A percentile compares a stretch with the other conserved stretches of the same genome.
Evolutionary conservation across 352 stramenopile genomes (phyloP).

Genomic region (Globisporangium okanoganense): DNA sequence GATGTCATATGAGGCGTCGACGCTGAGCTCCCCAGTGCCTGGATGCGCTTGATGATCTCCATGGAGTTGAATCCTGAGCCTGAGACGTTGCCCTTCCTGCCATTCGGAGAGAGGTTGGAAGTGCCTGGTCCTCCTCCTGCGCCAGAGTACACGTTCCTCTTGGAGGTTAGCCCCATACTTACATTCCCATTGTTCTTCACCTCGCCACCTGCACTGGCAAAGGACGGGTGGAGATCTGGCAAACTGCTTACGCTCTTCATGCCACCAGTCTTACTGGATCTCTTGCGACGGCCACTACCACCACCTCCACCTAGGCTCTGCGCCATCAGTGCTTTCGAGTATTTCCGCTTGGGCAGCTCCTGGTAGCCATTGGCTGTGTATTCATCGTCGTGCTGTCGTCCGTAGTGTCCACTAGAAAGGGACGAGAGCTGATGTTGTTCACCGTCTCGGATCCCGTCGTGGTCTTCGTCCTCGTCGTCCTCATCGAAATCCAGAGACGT

Average conservation of each 20-base stretch:
- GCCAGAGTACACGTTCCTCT: conserved; percentile 1
- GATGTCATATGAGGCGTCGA: conserved; percentile 24
- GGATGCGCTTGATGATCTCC: conserved; percentile 53
- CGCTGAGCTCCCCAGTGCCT: conserved; percentile 42
- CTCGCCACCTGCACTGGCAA: background rate
- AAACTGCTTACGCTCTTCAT: conserved; percentile 32
- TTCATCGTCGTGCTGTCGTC: background rate
- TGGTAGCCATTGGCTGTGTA: background rate
- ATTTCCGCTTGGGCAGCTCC: conserved; percentile 12
- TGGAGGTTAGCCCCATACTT: background rate
- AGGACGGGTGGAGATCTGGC: conserved; percentile 28
- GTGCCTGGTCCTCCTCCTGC: background rate
- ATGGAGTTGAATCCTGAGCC: conserved; percentile 24
- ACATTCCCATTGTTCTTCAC: background rate
- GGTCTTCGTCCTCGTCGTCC: conserved; percentile 6
- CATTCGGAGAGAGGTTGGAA: background rate
- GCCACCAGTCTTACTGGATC: conserved; percentile 8
- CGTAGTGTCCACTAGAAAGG: background rate
- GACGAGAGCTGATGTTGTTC: background rate
- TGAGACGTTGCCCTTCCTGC: background rate
- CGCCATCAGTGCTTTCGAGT: conserved; percentile 4
- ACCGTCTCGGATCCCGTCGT: background rate
- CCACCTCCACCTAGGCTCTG: background rate
- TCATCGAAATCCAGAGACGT: conserved; percentile 14
- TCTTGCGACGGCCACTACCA: background rate